A percentile compares a stretch with the other conserved stretches of the same genome.
These are phyloP conservation scores for Fusarium temperatum DNA, from an alignment of 2,329 filamentous ascomycete species.

Conservation along the genomic window DNA sequence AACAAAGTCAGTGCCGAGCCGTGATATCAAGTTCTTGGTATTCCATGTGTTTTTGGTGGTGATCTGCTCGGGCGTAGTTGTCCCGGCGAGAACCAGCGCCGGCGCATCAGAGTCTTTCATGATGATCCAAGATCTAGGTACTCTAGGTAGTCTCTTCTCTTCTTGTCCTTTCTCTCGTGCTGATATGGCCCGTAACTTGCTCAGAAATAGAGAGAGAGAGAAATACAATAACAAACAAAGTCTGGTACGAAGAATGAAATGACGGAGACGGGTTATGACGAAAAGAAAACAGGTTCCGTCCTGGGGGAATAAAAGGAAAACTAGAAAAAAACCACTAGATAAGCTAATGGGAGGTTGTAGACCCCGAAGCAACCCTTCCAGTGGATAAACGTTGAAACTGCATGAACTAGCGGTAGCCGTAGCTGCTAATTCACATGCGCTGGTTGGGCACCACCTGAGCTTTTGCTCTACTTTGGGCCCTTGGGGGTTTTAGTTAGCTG, in stretches of 20 bases:
- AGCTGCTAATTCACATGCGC: conserved; percentile 21
- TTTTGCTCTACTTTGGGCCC: not conserved
- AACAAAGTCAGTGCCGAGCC: conserved; percentile 73
- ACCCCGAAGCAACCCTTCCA: conserved; percentile 14
- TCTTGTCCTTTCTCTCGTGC: not conserved
- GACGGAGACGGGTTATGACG: not conserved
- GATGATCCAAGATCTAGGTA: not conserved
- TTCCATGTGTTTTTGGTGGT: conserved; percentile 66
- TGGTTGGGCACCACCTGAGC: conserved; percentile 15
- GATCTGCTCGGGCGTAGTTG: conserved; percentile 30
- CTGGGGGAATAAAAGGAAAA: not conserved
- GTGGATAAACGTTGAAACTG: conserved; percentile 4
- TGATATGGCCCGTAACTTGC: not conserved
- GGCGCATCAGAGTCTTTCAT: conserved; percentile 29
- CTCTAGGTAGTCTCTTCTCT: not conserved
- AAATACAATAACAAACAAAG: not conserved
- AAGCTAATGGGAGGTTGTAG: not conserved
- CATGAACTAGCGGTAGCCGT: not conserved
- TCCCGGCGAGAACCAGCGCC: conserved; percentile 32
- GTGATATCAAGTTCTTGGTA: conserved; percentile 73
- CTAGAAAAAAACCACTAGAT: not conserved
- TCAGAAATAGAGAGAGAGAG: not conserved
- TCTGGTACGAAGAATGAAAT: not conserved
- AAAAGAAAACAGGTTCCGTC: not conserved
- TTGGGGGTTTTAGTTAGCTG: not conserved